Evolutionary conservation across 306 rosid species (phyloP), one percentile per base, ranked within the genome.

Genomic region (Cyamopsis tetragonoloba): DNA sequence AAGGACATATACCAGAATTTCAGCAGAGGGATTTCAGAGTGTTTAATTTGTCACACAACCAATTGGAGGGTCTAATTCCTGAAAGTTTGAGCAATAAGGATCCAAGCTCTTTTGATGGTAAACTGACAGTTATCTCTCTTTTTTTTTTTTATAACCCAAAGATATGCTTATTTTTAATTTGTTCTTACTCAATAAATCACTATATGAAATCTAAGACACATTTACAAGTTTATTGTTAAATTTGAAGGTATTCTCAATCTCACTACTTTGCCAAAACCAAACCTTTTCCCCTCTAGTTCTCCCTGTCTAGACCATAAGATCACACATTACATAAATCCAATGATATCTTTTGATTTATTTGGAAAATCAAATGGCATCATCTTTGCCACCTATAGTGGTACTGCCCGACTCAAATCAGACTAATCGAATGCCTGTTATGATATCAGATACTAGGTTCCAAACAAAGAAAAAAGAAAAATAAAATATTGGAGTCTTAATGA

Each of bases 1-100:
- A 27, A 6, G 99, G 97, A 0, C 66, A 59, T 6, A 80, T 93
- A 35, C 95, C 96, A 3, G 78, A 75, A 15, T 90, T 93, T 80
- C 53, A 3, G 3, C 62, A 51, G 6, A 56, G 56, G 2, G 63
- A 35, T 30, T 81, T 87, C 88, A 59, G 37, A 18, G n/a, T 10
- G 2, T 35, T 90, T 38, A 74, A 82, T 64, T 43, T 93, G 5
- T 75, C 97, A 1, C 2, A 82, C 61, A 93, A 93, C 48, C 70
- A 7, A 2, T 53, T 93, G 8, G 80, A 69, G 13, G 99, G 99
- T 74, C 49, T 14, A 15, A 77, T 90, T n/a, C 97, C 97, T 12
- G 20, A 42, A 39, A 60, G 54, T 31, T 57, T 86, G 4, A 68
- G 75, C 56, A 18, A 30, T 5, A 2, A 8, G 2, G 51, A 73